Base-by-base conservation (phyloP, 2,329 filamentous ascomycete genomes). In the Cladosporium oxysporum region DNA sequence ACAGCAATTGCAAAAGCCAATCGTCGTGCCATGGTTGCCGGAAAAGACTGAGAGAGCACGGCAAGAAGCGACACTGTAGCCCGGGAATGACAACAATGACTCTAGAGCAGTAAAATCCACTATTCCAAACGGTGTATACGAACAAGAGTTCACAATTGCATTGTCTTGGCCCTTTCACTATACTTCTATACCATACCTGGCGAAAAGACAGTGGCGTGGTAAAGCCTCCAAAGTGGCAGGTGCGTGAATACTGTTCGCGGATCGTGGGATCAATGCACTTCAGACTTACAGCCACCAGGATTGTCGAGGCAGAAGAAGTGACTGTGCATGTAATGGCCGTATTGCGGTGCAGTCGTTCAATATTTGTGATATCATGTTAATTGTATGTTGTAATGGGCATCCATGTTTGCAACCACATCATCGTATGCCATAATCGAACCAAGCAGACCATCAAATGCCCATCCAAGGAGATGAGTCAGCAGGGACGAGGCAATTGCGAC, bases 161-260 rank as follows among this genome's bases (percentile, higher is more conserved):
- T 53, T 44, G 35, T 63, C 50, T 63, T 63, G 61, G 50, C 50
- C 49, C 3, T 57, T 57, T 23, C 26, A 8, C 26, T 3, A 26
- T 35, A 23, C 29, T 35, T 53, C 35, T 62, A 62, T 62, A 29
- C 31, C 58, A 16, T 16, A 35, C 12, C n/a, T 23, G 16, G 18
- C 29, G 31, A 37, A 62, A 37, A 18, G 7, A 11, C 23, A 37
- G 59, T 21, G 59, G 50, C 50, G 26, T 57, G 35, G 23, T 8
- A 63, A 23, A 21, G 3, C 21, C n/a, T 47, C 41, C 7, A 47
- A 23, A 16, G 61, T 63, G 61, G 61, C 61, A 21, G 61, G 61
- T n/a, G 33, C 11, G 35, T 31, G 28, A 37, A 23, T 21, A 28
- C 12, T 14, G 18, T 11, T 21, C 11, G 49, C 6, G 33, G 18